Base-by-base conservation (phyloP, 2,329 filamentous ascomycete genomes). In the Leptodontidium sp. region DNA sequence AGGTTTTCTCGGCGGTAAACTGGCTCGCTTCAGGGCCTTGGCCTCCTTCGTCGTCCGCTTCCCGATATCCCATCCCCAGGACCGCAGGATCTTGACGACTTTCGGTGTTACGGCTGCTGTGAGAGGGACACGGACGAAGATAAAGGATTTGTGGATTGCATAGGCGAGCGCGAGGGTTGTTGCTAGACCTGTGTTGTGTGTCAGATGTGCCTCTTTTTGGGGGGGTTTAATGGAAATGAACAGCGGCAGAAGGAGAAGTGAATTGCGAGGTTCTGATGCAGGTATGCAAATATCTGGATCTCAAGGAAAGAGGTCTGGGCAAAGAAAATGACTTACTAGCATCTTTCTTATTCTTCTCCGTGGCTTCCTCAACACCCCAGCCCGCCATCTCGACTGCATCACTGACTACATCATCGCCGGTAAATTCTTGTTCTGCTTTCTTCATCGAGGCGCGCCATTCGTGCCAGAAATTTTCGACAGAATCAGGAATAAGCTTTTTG, bases 61-160 rank as follows among this genome's bases (percentile, higher is more conserved):
- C 62, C 95, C 95, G 77, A 99, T 96, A 78, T 98, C 89, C 91
- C 93, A 98, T 5, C 96, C 96, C 93, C 95, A 97, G 14, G 88
- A 86, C 72, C 95, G 86, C 35, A 99, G 84, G 14, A 90, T 88
- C 81, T 93, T 97, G 76, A 98, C 96, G n/a, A 98, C 90, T 81
- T 97, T 98, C 1, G 96, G 96, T 9, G 93, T 94, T 43, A 98
- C 86, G 2, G 94, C 95, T 14, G 93, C 94, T 0, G 96, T 96
- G 72, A 98, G 82, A 9, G 96, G 96, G 11, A 99, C 93, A n/a
- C 96, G 89, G 73, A 98, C 81, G 80, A 99, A 97, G 77, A 99
- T 98, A 80, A 98, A 93, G 75, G 92, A 97, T 83, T 99, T 99
- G 85, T 99, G 96, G 68, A 99, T 93, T 35, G 95, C 95, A 78